phyloP scores from a whole-genome alignment of 1,284 basidiomycete genomes.

The Xerocomus cyaneibrunnescens region DNA sequence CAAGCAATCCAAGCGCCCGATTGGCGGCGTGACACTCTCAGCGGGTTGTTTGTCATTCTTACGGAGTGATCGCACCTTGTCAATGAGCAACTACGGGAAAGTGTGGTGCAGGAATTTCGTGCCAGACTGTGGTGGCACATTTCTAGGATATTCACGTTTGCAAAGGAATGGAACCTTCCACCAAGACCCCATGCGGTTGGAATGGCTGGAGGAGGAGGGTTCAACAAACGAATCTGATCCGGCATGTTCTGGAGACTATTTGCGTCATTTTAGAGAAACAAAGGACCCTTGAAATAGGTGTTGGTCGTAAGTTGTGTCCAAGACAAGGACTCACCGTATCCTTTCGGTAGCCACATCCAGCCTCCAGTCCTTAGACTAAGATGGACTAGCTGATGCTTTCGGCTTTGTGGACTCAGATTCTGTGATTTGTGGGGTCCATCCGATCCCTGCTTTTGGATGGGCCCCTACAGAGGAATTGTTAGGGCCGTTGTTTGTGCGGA shows the following conservation, averaged over 20 bases:
- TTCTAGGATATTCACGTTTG: background rate
- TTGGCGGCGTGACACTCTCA: background rate
- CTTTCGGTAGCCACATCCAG: too few species aligned
- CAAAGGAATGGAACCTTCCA: fast-evolving
- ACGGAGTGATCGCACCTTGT: background rate
- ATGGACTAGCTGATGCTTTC: too few species aligned
- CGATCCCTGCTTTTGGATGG: too few species aligned
- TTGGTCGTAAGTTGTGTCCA: too few species aligned
- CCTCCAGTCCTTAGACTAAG: too few species aligned
- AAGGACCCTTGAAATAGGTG: too few species aligned
- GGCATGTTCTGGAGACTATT: conserved; percentile 4
- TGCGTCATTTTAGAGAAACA: conserved; percentile 6
- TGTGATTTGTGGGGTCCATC: too few species aligned
- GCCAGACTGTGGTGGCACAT: background rate
- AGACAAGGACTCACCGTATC: too few species aligned
- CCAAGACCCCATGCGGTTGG: background rate
- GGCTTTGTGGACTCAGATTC: too few species aligned
- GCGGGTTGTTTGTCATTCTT: conserved; percentile 1
- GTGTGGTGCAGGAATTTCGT: background rate
- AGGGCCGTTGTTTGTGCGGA: too few species aligned
- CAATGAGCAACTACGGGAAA: background rate
- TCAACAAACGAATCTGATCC: conserved; percentile 9
- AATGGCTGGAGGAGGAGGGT: background rate
- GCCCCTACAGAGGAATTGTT: too few species aligned
- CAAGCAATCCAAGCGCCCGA: background rate